Evolutionary conservation across 139 green algal genomes (phyloP), one percentile per base, ranked within the genome.

Genomic region (Chlorella ohadii): DNA sequence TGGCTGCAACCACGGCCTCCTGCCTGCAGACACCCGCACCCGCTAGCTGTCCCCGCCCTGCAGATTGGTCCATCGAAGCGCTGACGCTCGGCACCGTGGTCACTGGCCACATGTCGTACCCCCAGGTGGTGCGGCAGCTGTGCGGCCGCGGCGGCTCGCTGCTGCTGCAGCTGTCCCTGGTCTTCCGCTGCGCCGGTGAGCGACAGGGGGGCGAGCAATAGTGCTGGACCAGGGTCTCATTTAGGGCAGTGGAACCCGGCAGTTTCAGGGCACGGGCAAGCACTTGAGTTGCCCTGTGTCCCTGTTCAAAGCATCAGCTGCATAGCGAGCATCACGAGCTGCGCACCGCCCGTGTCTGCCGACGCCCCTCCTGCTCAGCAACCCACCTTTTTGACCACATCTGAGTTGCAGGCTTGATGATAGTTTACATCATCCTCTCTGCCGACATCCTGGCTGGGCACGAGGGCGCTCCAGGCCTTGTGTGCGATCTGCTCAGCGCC

Each of bases 141-240:
- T 56, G 72, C 27, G 84, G 84, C 20, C 44, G 51, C 33, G 3
- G 25, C 19, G 76, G 55, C 28, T 38, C 65, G 13, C 11, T 73
- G 65, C 56, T 88, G 64, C 84, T 88, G 55, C 61, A 82, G 84
- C 76, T 88, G 28, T 88, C 33, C 16, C 77, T 88, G 1, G 78
- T 88, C 20, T 64, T 63, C 34, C 47, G 84, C 17, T 88, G 84
- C 67, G 84, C 76, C 7, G 84, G 82, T 59, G 51, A 22, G 51
- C 15, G 51, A 22, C n/a, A n/a, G n/a, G n/a, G 22, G 9, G 51
- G 51, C 51, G 15, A 22, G 51, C n/a, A n/a, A n/a, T n/a, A n/a
- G n/a, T n/a, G n/a, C n/a, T n/a, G n/a, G n/a, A n/a, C n/a, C n/a
- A n/a, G n/a, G n/a, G n/a, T n/a, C n/a, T n/a, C n/a, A n/a, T n/a